Conservation (phyloP, 1,284 basidiomycete species). For the Rhizoctonia solani region DNA sequence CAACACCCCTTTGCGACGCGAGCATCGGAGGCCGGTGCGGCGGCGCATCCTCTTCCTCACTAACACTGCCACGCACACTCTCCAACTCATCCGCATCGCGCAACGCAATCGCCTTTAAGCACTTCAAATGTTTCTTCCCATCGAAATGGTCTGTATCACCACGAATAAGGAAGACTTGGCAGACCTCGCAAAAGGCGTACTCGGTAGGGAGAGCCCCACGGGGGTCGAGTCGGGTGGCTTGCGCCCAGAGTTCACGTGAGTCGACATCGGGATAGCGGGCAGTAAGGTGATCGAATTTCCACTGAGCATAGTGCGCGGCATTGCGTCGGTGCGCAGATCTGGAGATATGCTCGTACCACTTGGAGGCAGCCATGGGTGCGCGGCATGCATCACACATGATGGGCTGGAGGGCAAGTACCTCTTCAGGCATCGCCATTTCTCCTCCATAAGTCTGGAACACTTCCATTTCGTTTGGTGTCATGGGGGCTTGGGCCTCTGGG, state of each 20-base stretch:
- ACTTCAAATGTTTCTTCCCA: conserved; percentile 22
- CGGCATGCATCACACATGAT: conserved; percentile 28
- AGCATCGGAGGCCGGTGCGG: not conserved
- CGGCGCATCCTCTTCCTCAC: conserved; percentile 26
- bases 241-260: conserved; percentile 27
- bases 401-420: conserved; percentile 20
- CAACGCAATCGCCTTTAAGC: conserved; percentile 4
- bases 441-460: not conserved
- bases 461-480: not conserved
- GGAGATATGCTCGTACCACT: conserved; percentile 24
- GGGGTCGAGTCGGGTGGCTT: conserved; percentile 17
- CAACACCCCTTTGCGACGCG: not conserved
- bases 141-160: conserved; percentile 29
- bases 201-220: conserved; percentile 21
- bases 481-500: not conserved
- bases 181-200: conserved; percentile 29
- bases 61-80: conserved; percentile 32
- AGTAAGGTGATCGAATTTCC: conserved; percentile 1
- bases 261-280: not conserved
- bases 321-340: conserved; percentile 18
- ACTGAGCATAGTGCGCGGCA: conserved; percentile 19
- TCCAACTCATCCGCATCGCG: conserved; percentile 27
- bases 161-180: conserved; percentile 11
- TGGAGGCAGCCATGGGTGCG: conserved; percentile 22
- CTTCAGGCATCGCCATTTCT: conserved; percentile 13